phyloP scores from a whole-genome alignment of 1,139 yeast genomes.

The Zhuliangozyma parablackwelliae region DNA sequence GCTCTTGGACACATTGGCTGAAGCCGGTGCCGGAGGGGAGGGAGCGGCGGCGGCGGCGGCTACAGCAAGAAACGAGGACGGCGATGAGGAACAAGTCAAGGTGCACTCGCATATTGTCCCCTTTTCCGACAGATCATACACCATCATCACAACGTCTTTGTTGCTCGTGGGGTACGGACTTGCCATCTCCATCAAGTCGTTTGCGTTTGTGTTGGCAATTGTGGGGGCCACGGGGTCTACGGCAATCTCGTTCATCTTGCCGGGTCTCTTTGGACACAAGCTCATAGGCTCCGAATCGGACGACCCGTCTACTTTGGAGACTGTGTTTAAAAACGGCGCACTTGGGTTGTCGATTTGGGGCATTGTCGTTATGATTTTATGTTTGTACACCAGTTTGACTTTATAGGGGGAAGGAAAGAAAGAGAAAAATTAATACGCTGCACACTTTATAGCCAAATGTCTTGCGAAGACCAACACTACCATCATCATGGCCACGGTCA shows the following conservation, averaged over 20 bases:
- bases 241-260: slow-evolving; percentile 53
- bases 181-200: slow-evolving; percentile 46
- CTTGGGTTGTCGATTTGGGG: slow-evolving; percentile 40
- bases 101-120: slow-evolving; percentile 37
- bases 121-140: slow-evolving; percentile 46
- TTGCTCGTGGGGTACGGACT: slow-evolving; percentile 39
- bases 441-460: slow-evolving; percentile 17
- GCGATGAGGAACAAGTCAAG: slow-evolving; percentile 9
- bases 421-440: background rate
- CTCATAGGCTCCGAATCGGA: slow-evolving; percentile 33
- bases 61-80: slow-evolving; percentile 1
- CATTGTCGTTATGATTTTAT: slow-evolving; percentile 35
- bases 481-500: slow-evolving; percentile 20
- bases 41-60: background rate
- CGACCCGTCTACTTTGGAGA: slow-evolving; percentile 20
- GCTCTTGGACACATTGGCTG: too few species aligned
- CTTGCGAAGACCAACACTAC: slow-evolving; percentile 38
- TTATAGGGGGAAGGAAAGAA: slow-evolving; percentile 9
- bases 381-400: slow-evolving; percentile 34
- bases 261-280: slow-evolving; percentile 56
- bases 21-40: too few species aligned
- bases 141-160: slow-evolving; percentile 42
- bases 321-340: slow-evolving; percentile 22
- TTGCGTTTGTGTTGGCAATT: slow-evolving; percentile 52
- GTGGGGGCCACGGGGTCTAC: slow-evolving; percentile 65